Percentiles rank a stretch among this genome's conserved stretches.
Evolutionary conservation across 164 flowering plant species (phyloP).

Genomic region (Aristolochia fimbriata): DNA sequence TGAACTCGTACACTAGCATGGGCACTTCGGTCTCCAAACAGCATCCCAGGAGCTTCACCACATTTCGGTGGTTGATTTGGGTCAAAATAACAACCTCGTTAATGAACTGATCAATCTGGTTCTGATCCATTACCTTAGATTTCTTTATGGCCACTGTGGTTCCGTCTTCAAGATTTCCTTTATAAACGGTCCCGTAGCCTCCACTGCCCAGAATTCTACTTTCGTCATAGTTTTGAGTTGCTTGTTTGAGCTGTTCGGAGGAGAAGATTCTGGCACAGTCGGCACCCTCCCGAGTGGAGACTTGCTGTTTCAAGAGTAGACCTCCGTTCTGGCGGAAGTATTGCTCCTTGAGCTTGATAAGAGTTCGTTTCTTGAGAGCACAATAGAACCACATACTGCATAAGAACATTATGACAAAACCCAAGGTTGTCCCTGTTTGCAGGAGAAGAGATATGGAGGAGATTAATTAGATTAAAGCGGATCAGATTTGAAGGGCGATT

Average conservation of each 20-base stretch:
- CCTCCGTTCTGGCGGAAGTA: conserved; percentile 44
- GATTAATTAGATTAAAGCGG: not conserved
- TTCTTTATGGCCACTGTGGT: conserved; percentile 35
- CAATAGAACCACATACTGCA: conserved; percentile 20
- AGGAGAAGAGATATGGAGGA: not conserved
- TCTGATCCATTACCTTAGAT: conserved; percentile 29
- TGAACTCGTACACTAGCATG: conserved; percentile 35
- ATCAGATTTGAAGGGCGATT: not conserved
- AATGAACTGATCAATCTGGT: conserved; percentile 35
- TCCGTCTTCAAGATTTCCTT: conserved; percentile 23
- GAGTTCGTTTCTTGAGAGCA: conserved; percentile 17
- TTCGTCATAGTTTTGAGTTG: conserved; percentile 29
- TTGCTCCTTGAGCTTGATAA: conserved; percentile 24
- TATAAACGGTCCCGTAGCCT: conserved; percentile 37
- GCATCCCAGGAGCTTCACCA: conserved; percentile 35
- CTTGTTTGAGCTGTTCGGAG: conserved; percentile 28
- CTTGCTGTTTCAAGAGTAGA: conserved; percentile 20
- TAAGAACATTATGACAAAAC: conserved; percentile 12
- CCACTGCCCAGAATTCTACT: conserved; percentile 32
- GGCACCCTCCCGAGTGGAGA: conserved; percentile 12
- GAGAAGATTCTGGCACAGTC: conserved; percentile 28
- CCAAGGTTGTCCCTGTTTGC: conserved; percentile 13
- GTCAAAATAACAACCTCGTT: conserved; percentile 38
- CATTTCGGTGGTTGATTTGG: conserved; percentile 40
- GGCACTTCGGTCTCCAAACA: conserved; percentile 41